These are phyloP conservation scores for Asterella californica DNA, from an alignment of 225 moss, liverwort and hornwort species.

Conservation along the genomic window DNA sequence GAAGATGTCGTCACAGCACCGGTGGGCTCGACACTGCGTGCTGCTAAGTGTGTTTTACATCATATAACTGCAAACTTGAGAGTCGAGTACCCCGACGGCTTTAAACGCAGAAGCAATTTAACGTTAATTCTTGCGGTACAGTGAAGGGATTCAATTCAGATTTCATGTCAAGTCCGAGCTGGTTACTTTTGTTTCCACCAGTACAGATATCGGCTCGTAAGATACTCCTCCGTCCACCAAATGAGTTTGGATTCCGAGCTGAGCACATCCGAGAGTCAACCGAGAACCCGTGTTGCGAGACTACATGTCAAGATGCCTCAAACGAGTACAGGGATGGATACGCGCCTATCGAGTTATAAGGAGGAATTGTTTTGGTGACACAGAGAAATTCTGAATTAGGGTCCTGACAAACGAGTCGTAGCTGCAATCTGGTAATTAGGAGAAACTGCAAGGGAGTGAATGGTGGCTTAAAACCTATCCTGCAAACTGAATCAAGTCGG, in stretches of 20 bases:
- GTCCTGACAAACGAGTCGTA: not conserved
- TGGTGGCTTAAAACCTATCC: not conserved
- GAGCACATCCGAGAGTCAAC: not conserved
- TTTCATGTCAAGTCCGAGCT: not conserved
- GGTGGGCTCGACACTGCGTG: no score
- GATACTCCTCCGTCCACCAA: not conserved
- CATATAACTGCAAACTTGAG: not conserved
- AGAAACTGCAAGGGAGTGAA: not conserved
- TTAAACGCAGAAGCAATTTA: not conserved
- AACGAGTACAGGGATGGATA: not conserved
- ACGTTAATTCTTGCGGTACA: not conserved
- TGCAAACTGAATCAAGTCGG: not conserved
- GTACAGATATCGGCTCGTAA: not conserved
- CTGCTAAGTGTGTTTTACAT: no score
- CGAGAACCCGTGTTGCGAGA: no score
- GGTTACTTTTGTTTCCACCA: not conserved
- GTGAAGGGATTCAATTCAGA: not conserved
- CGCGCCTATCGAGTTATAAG: not conserved
- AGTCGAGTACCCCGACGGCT: not conserved
- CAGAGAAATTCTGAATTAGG: no score
- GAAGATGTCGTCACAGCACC: not conserved
- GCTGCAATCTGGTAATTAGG: not conserved
- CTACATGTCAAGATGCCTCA: not conserved
- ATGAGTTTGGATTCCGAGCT: not conserved
- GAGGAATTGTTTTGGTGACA: no score